phyloP scores from a whole-genome alignment of 2,329 filamentous ascomycete genomes.

The Blastomyces percursus region DNA sequence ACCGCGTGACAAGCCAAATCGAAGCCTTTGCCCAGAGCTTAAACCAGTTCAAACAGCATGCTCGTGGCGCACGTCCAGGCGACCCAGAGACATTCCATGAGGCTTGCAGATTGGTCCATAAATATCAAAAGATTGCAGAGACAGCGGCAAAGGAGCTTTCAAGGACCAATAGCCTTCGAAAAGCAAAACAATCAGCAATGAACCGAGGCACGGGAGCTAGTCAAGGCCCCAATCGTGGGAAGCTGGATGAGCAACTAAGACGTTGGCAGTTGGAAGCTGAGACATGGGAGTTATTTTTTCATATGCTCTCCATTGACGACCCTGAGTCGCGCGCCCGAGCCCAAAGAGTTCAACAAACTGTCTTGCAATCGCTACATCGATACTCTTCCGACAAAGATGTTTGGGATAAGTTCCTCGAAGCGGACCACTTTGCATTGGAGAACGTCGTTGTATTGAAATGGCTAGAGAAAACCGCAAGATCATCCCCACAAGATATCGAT shows the following conservation, averaged over 20 bases:
- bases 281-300: conserved; percentile 76
- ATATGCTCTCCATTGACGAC: conserved; percentile 62
- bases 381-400: conserved; percentile 52
- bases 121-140: conserved; percentile 49
- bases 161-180: conserved; percentile 30
- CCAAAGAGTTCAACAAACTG: conserved; percentile 30
- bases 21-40: conserved; percentile 76
- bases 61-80: conserved; percentile 11
- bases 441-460: conserved; percentile 72
- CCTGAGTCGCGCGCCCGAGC: conserved; percentile 33
- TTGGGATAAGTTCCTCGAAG: conserved; percentile 63
- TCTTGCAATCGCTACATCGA: conserved; percentile 37
- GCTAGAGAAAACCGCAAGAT: conserved; percentile 66
- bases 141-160: conserved; percentile 37
- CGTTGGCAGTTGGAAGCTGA: conserved; percentile 74
- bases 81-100: conserved; percentile 49
- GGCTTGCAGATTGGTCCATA: conserved; percentile 56
- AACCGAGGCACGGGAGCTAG: background rate
- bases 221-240: conserved; percentile 3
- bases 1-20: conserved; percentile 66
- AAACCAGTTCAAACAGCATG: conserved; percentile 57
- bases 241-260: conserved; percentile 37
- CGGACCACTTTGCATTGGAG: conserved; percentile 64
- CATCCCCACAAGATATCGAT: conserved; percentile 59
- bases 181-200: conserved; percentile 20